These are phyloP conservation scores for Geranomyces michiganensis DNA, from an alignment of 192 early-diverging fungal genomes.

Conservation along the genomic window DNA sequence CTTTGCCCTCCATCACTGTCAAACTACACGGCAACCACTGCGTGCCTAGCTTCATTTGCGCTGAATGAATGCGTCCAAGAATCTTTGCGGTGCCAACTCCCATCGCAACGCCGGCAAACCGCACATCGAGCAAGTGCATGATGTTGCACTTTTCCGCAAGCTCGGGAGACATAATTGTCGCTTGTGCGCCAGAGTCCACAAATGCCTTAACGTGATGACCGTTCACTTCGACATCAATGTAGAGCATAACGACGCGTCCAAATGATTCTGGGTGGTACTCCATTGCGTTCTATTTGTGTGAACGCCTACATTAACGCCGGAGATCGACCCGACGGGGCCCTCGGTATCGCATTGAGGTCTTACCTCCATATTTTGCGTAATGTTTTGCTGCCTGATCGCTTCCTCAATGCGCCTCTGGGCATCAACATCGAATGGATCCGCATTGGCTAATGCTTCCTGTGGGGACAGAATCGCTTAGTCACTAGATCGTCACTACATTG, in stretches of 20 bases:
- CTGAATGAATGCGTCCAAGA: slow-evolving; percentile 89
- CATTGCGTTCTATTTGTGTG: slow-evolving; percentile 69
- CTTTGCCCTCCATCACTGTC: slow-evolving; percentile 91
- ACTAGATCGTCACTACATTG: not conserved
- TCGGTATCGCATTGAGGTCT: not conserved
- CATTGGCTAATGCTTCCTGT: slow-evolving; percentile 59
- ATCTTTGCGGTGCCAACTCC: slow-evolving; percentile 98
- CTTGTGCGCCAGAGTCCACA: slow-evolving; percentile 96
- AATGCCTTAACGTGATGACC: slow-evolving; percentile 86
- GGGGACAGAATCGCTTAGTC: not conserved
- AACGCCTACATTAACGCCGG: no score
- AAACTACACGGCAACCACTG: slow-evolving; percentile 86
- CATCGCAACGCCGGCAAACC: slow-evolving; percentile 86
- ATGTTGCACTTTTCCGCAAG: slow-evolving; percentile 69
- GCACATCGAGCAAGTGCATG: slow-evolving; percentile 85
- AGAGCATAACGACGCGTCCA: slow-evolving; percentile 87
- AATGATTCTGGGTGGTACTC: slow-evolving; percentile 96
- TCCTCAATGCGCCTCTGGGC: slow-evolving; percentile 91
- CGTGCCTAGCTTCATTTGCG: slow-evolving; percentile 80
- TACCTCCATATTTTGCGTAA: slow-evolving; percentile 76
- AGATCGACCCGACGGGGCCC: no score
- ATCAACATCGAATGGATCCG: slow-evolving; percentile 90
- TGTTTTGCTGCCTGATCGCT: slow-evolving; percentile 81
- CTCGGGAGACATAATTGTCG: slow-evolving; percentile 79
- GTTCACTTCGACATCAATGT: slow-evolving; percentile 89